These are phyloP conservation scores for Orbilia quercus DNA, from an alignment of 2,329 filamentous ascomycete species.

Conservation along the genomic window DNA sequence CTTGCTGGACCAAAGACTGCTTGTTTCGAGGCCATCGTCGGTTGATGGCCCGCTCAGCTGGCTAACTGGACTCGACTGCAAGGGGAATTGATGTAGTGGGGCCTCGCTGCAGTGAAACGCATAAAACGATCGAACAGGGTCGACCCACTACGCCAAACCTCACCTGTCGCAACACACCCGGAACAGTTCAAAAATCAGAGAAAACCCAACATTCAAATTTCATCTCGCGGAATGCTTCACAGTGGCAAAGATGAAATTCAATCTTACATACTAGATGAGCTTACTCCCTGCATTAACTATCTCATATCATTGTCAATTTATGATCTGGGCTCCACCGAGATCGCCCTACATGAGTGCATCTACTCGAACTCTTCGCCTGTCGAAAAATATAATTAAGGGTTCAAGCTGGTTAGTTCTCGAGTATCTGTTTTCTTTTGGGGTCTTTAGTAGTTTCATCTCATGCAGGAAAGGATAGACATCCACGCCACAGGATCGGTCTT, in stretches of 20 bases:
- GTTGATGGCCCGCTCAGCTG: too few relatives aligned
- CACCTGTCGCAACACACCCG: conserved; percentile 31
- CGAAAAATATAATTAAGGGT: too few relatives aligned
- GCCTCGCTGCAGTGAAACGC: conserved; percentile 29
- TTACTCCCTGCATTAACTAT: too few relatives aligned
- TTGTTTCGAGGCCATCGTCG: too few relatives aligned
- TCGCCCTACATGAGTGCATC: too few relatives aligned
- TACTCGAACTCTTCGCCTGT: too few relatives aligned
- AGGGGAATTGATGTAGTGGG: background rate
- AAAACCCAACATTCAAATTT: background rate
- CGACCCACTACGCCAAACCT: background rate
- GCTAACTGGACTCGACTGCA: background rate
- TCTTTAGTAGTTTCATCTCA: too few relatives aligned
- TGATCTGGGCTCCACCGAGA: too few relatives aligned
- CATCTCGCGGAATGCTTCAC: background rate
- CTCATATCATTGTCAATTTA: too few relatives aligned
- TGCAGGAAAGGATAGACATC: background rate
- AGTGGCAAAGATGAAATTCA: background rate
- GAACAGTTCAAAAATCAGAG: conserved; percentile 9
- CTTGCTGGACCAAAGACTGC: too few relatives aligned
- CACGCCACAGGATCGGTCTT: background rate
- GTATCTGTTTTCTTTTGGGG: too few relatives aligned
- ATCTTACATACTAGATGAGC: background rate
- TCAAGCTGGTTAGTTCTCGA: too few relatives aligned
- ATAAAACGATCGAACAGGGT: conserved; percentile 4